Evolutionary conservation across 345 rosid species (phyloP).

Genomic region (Cardiospermum halicacabum): DNA sequence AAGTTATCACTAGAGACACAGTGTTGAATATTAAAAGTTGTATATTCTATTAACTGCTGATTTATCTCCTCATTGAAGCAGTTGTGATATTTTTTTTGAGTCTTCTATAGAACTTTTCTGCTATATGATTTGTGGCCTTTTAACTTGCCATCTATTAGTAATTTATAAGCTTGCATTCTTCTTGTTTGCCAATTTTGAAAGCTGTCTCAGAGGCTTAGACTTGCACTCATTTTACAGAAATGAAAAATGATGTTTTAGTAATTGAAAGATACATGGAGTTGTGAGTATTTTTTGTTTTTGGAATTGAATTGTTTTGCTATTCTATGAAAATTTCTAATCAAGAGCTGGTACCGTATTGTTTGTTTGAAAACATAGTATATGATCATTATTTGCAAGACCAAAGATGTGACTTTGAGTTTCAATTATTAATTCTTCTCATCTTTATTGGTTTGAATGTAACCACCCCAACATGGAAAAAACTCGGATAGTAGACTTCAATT

Average conservation of each 20-base stretch:
- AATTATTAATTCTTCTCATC: background rate
- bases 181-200: constrained; percentile 2
- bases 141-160: no score
- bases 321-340: no score
- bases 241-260: constrained; percentile 11
- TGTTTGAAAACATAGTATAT: no score
- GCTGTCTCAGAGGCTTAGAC: constrained; percentile 7
- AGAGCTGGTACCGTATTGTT: no score
- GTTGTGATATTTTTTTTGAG: no score
- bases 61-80: no score
- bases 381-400: background rate
- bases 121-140: no score
- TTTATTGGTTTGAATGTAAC: background rate
- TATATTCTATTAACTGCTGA: no score
- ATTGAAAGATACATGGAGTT: constrained; percentile 20
- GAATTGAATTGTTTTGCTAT: constrained; percentile 10
- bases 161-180: background rate
- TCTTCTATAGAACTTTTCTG: no score
- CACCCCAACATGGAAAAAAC: background rate
- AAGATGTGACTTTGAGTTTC: no score
- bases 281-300: constrained; percentile 17
- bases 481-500: background rate
- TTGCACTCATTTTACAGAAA: constrained; percentile 1
- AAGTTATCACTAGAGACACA: background rate
- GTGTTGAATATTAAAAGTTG: no score